phyloP scores from a whole-genome alignment of 345 rosid species.

The Cardamine chenopodiifolia region DNA sequence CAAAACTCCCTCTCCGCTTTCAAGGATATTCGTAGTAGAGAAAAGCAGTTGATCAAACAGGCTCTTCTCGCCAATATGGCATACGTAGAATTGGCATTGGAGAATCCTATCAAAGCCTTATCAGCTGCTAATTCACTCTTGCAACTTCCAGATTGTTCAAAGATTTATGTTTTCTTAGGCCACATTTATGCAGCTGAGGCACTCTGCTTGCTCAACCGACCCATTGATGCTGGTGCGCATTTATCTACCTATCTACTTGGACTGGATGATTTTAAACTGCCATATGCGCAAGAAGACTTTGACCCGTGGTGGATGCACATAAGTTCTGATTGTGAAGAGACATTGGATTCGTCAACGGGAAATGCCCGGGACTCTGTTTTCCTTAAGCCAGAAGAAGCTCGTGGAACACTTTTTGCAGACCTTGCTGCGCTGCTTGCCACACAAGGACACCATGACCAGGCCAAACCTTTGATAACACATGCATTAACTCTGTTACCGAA shows the following conservation, averaged over 20 bases:
- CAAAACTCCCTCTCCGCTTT: conserved; percentile 62
- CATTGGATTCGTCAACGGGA: conserved; percentile 46
- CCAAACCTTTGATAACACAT: conserved; percentile 57
- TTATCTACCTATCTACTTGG: conserved; percentile 67
- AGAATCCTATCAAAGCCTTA: conserved; percentile 78
- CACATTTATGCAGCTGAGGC: conserved; percentile 95
- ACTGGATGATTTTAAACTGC: conserved; percentile 60
- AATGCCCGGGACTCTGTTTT: conserved; percentile 43
- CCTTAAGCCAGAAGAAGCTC: conserved; percentile 89
- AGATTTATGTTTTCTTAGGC: conserved; percentile 70
- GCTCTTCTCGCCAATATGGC: conserved; percentile 82
- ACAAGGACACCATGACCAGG: conserved; percentile 76
- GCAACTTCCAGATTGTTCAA: conserved; percentile 69
- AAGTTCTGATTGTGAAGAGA: conserved; percentile 66
- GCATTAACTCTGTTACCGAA: conserved; percentile 65
- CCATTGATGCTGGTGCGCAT: conserved; percentile 79
- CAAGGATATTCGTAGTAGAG: conserved; percentile 53
- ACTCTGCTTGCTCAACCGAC: conserved; percentile 79
- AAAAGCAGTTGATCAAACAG: conserved; percentile 67
- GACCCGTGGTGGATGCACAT: conserved; percentile 61
- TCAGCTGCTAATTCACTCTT: conserved; percentile 69
- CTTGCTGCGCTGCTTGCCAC: conserved; percentile 67
- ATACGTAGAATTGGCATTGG: conserved; percentile 85
- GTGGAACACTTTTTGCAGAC: conserved; percentile 77
- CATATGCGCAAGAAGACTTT: conserved; percentile 70